These are phyloP conservation scores for Oryza meridionalis DNA, from an alignment of 176 grass and related monocot genomes.

Conservation along the genomic window DNA sequence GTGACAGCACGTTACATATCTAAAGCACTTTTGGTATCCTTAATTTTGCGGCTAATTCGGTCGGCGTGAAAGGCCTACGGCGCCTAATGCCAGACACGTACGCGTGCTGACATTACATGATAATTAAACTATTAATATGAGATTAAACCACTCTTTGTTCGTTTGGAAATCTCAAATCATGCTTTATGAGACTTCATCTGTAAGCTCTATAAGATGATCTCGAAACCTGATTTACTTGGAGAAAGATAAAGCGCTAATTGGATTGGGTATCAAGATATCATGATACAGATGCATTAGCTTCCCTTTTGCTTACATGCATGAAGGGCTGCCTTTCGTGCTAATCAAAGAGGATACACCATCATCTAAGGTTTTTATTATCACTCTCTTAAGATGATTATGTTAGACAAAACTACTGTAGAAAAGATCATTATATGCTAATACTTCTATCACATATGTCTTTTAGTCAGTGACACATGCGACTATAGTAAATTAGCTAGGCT, in stretches of 20 bases:
- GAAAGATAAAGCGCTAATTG: slow-evolving; percentile 14
- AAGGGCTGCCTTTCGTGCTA: slow-evolving; percentile 2
- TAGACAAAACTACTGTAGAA: too few relatives aligned
- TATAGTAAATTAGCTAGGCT: too few relatives aligned
- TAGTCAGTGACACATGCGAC: too few relatives aligned
- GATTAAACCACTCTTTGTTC: background rate
- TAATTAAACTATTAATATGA: background rate
- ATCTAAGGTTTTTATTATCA: slow-evolving; percentile 21
- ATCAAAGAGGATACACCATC: slow-evolving; percentile 28
- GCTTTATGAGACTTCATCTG: background rate
- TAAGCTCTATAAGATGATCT: background rate
- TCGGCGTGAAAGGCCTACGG: background rate
- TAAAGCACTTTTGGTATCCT: background rate
- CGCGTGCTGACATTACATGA: background rate
- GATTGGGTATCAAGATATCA: background rate
- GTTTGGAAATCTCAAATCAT: background rate
- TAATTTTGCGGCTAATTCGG: background rate
- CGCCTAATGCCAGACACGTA: background rate
- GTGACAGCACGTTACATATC: background rate
- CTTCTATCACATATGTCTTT: too few relatives aligned
- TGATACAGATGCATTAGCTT: background rate
- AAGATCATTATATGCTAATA: too few relatives aligned
- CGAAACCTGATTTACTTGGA: background rate
- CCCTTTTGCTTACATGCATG: background rate
- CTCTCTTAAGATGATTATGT: background rate